Evolutionary conservation across 192 early-diverging fungal species (phyloP).

Genomic region (Umbelopsis sp.): DNA sequence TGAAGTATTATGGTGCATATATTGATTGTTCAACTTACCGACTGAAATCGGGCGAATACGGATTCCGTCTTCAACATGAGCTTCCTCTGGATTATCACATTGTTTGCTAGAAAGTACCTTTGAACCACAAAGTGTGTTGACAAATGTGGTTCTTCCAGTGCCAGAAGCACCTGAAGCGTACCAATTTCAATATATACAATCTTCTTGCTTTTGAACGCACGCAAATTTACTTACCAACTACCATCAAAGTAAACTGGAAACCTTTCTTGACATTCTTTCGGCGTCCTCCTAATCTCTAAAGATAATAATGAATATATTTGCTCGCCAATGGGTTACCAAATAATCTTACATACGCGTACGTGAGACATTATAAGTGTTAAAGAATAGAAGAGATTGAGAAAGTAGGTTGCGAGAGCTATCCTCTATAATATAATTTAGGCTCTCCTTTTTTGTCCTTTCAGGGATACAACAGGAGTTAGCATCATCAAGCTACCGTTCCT

Average conservation of each 20-base stretch:
- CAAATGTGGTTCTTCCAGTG: conserved; percentile 96
- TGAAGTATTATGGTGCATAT: background rate
- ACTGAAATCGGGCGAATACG: conserved; percentile 86
- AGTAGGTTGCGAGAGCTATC: background rate
- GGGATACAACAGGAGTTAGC: background rate
- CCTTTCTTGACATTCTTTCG: conserved; percentile 97
- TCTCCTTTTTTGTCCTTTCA: conserved; percentile 18
- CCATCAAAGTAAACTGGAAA: conserved; percentile 96
- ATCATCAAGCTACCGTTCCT: conserved; percentile 13
- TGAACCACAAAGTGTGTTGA: conserved; percentile 96
- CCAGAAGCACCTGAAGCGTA: conserved; percentile 68
- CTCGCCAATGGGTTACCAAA: too few relatives aligned
- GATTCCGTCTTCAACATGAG: conserved; percentile 86
- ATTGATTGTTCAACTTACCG: conserved; percentile 21
- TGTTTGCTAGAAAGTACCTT: conserved; percentile 70
- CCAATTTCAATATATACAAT: background rate
- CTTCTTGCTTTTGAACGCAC: background rate
- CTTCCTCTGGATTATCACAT: conserved; percentile 68
- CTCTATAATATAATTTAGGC: background rate
- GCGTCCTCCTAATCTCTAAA: conserved; percentile 63
- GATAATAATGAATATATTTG: background rate
- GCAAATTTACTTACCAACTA: conserved; percentile 69
- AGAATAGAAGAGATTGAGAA: conserved; percentile 6
- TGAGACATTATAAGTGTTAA: conserved; percentile 13
- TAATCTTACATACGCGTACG: background rate